These are phyloP conservation scores for Rhizophlyctis rosea DNA, from an alignment of 192 early-diverging fungal species.

Conservation along the genomic window DNA sequence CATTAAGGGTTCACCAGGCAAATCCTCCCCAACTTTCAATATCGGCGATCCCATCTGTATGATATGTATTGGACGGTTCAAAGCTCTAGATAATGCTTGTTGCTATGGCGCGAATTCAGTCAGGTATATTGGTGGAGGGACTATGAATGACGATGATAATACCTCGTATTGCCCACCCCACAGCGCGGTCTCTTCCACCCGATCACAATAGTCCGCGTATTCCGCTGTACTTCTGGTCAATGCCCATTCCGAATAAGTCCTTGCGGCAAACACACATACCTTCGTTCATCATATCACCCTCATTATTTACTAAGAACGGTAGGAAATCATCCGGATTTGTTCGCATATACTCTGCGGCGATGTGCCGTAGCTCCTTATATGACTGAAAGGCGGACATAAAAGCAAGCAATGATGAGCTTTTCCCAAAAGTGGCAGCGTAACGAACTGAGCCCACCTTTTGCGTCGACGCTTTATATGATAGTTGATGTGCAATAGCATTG, in stretches of 20 bases:
- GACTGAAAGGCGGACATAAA: constrained; percentile 11
- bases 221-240: constrained; percentile 47
- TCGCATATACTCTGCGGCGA: constrained; percentile 79
- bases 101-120: constrained; percentile 6
- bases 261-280: constrained; percentile 8
- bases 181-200: constrained; percentile 72
- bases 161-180: constrained; percentile 97
- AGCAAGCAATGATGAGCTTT: neutral
- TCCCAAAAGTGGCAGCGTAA: neutral
- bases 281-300: constrained; percentile 55
- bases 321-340: constrained; percentile 81
- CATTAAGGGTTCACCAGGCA: constrained; percentile 51
- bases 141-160: constrained; percentile 1
- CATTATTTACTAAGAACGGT: constrained; percentile 78
- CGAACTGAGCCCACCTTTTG: neutral
- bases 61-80: constrained; percentile 78
- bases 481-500: constrained; percentile 84
- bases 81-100: constrained; percentile 69
- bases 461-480: no score
- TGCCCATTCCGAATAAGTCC: no score
- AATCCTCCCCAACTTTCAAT: constrained; percentile 79
- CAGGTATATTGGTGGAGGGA: neutral
- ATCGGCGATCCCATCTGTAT: constrained; percentile 78
- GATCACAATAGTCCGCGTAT: constrained; percentile 73
- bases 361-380: constrained; percentile 66